A percentile compares a stretch with the other conserved stretches of the same genome.
Conservation (phyloP, 345 rosid species). For the Camelina laxa region DNA sequence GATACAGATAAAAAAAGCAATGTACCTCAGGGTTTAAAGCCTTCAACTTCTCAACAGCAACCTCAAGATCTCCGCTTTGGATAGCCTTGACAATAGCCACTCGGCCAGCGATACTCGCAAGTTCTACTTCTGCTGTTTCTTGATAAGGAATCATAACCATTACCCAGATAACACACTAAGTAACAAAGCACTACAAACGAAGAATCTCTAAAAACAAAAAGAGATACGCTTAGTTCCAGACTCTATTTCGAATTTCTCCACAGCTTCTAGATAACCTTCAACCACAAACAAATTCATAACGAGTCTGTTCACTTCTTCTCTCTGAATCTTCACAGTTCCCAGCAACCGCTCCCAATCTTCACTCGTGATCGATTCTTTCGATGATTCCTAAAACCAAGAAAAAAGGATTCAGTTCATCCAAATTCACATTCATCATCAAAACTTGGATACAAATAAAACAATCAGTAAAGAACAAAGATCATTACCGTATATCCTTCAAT, state of each 20-base stretch:
- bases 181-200: background rate
- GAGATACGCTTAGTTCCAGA: constrained; percentile 92
- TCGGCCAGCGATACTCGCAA: constrained; percentile 71
- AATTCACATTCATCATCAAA: background rate
- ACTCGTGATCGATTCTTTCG: no score
- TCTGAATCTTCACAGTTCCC: constrained; percentile 64
- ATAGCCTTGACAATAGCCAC: constrained; percentile 84
- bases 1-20: constrained; percentile 24
- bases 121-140: constrained; percentile 75
- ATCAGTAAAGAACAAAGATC: background rate
- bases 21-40: constrained; percentile 85
- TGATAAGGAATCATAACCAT: constrained; percentile 48
- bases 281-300: constrained; percentile 90
- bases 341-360: constrained; percentile 63
- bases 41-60: constrained; percentile 84
- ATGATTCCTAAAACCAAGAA: background rate
- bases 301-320: constrained; percentile 85
- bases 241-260: constrained; percentile 74
- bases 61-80: constrained; percentile 75
- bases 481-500: constrained; percentile 53
- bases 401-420: background rate
- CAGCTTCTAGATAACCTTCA: constrained; percentile 80
- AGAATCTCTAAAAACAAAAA: background rate
- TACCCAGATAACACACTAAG: background rate
- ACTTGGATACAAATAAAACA: background rate